Evolutionary conservation across 164 flowering plant species (phyloP), one percentile per base, ranked within the genome.

Genomic region (Macadamia integrifolia): DNA sequence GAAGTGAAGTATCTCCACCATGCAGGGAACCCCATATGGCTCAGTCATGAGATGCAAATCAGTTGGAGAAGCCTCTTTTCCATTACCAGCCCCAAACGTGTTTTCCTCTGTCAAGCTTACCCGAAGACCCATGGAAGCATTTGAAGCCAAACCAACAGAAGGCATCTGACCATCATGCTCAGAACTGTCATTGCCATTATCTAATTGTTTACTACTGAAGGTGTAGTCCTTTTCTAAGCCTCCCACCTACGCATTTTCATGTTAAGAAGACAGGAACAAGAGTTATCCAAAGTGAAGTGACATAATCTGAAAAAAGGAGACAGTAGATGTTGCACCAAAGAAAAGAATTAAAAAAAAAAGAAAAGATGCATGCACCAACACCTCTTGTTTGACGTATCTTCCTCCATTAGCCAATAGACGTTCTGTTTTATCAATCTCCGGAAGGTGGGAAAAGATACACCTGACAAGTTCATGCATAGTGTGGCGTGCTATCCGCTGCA

Each of bases 401-500:
- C 60, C 66, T 31, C 69, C 72, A 62, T 70, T 73, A 48, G 59
- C 52, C 42, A 23, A 63, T 60, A 73, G 32, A 15, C 28, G 55
- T 56, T 76, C 72, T 7, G 66, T 62, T 30, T 60, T n/a, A 31
- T 66, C 70, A 73, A 79, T 59, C 62, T 73, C 70, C 49, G 75
- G 68, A 48, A 79, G 65, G 55, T 77, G 82, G 57, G 77, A 75
- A 70, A 83, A 83, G 29, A 83, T 77, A 67, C 82, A 83, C 69
- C 82, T 64, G 35, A 83, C 74, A 48, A 83, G 80, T 62, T 83
- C 86, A 68, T 80, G 86, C 84, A 80, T 83, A 18, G 84, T 75
- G 60, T 80, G 81, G n/a, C 86, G 86, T 28, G 84, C 86, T 71
- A 83, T 78, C 18, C 84, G 74, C 74, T 83, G 86, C 67, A 83